phyloP scores from a whole-genome alignment of 2,329 filamentous ascomycete species.

The Penicillium sumatraense region DNA sequence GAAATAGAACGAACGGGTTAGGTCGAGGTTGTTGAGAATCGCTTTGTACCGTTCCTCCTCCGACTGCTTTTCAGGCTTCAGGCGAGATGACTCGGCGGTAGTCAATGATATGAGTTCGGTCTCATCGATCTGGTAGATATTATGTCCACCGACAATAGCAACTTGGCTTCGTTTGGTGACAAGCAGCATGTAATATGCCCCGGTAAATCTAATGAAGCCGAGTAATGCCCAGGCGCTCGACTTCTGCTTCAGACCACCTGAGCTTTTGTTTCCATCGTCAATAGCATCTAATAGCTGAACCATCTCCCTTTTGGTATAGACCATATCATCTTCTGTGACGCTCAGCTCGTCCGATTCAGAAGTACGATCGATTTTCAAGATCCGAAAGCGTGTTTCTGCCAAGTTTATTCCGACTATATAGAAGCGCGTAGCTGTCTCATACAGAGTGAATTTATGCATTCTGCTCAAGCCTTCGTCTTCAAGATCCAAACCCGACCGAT shows the following conservation, averaged over 20 bases:
- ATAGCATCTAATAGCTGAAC: conserved; percentile 91
- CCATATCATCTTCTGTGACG: conserved; percentile 90
- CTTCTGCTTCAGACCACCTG: conserved; percentile 85
- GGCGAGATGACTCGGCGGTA: conserved; percentile 67
- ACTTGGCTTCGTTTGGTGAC: conserved; percentile 96
- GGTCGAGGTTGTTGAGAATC: conserved; percentile 88
- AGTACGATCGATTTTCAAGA: conserved; percentile 93
- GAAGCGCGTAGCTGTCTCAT: conserved; percentile 91
- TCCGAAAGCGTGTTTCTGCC: conserved; percentile 83
- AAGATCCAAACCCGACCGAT: conserved; percentile 39
- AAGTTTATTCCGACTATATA: conserved; percentile 95
- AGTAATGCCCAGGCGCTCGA: conserved; percentile 92
- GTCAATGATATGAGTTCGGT: conserved; percentile 90
- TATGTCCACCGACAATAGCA: conserved; percentile 94
- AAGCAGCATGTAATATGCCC: conserved; percentile 94
- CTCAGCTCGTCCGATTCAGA: conserved; percentile 77
- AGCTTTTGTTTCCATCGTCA: conserved; percentile 89
- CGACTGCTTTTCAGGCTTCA: conserved; percentile 79
- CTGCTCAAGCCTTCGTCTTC: conserved; percentile 55
- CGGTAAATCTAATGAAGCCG: conserved; percentile 95
- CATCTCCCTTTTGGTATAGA: conserved; percentile 92
- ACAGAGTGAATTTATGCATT: conserved; percentile 98
- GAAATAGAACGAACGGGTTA: conserved; percentile 94
- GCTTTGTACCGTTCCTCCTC: conserved; percentile 88
- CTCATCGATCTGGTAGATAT: conserved; percentile 91